Conservation (phyloP, 2,329 filamentous ascomycete species). For the Trichoderma oligosporum region DNA sequence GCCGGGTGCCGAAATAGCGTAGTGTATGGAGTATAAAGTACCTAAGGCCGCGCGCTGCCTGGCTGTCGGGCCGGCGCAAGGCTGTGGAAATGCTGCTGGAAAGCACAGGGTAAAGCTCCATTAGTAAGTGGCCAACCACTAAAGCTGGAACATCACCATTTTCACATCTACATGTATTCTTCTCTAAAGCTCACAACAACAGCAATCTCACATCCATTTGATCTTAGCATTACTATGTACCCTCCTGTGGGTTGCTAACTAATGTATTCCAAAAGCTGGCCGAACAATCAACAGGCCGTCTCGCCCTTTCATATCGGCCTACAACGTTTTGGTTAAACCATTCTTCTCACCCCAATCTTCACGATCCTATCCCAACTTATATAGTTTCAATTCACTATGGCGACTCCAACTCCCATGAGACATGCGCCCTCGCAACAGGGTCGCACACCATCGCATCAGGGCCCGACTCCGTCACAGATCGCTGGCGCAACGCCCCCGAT, state of each 20-base stretch:
- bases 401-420: conserved; percentile 50
- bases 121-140: too few species aligned
- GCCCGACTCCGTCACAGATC: conserved; percentile 40
- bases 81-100: conserved; percentile 12
- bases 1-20: background rate
- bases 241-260: background rate
- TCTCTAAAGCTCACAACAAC: background rate
- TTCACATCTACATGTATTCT: background rate
- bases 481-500: conserved; percentile 61
- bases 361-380: background rate
- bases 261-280: conserved; percentile 9
- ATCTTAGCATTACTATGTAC: background rate
- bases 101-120: background rate
- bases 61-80: conserved; percentile 7
- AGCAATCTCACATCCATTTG: background rate
- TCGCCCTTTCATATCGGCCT: conserved; percentile 2
- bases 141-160: background rate
- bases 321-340: background rate
- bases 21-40: background rate
- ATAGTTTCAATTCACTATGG: conserved; percentile 34
- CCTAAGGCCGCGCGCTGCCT: background rate
- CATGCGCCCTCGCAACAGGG: conserved; percentile 42
- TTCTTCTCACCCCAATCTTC: conserved; percentile 1
- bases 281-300: background rate
- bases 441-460: conserved; percentile 41